phyloP scores from a whole-genome alignment of 2,329 filamentous ascomycete species.

The Colletotrichum plurivorum region DNA sequence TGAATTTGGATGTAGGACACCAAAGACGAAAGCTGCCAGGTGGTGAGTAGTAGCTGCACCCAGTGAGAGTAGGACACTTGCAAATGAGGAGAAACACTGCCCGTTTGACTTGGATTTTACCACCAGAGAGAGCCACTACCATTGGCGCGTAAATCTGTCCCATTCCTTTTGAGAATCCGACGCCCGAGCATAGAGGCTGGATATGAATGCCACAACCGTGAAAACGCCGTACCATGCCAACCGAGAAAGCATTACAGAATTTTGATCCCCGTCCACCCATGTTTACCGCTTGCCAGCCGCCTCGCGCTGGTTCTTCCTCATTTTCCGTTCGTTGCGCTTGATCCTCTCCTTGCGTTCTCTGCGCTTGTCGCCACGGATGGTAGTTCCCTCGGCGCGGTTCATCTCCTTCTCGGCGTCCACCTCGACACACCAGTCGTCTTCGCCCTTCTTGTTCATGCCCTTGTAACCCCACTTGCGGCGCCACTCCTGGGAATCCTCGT shows the following conservation, averaged over 20 bases:
- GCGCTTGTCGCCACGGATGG: constrained; percentile 73
- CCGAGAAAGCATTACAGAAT: constrained; percentile 30
- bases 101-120: background rate
- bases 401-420: constrained; percentile 83
- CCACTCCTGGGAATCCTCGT: constrained; percentile 89
- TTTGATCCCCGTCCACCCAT: background rate
- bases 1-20: constrained; percentile 26
- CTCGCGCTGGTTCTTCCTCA: constrained; percentile 75
- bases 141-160: constrained; percentile 19
- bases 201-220: constrained; percentile 34
- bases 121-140: constrained; percentile 21
- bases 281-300: constrained; percentile 43
- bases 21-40: constrained; percentile 11
- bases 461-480: constrained; percentile 96
- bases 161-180: constrained; percentile 33
- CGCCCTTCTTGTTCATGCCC: constrained; percentile 86
- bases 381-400: constrained; percentile 73
- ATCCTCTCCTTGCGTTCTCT: constrained; percentile 77
- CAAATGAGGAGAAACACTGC: constrained; percentile 16
- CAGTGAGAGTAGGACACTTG: constrained; percentile 9
- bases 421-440: constrained; percentile 92
- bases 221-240: constrained; percentile 39
- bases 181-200: constrained; percentile 25
- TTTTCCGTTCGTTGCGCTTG: constrained; percentile 78
- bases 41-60: background rate